These are phyloP conservation scores for Debaryomyces singareniensis DNA, from an alignment of 1,139 yeast species.

Conservation along the genomic window DNA sequence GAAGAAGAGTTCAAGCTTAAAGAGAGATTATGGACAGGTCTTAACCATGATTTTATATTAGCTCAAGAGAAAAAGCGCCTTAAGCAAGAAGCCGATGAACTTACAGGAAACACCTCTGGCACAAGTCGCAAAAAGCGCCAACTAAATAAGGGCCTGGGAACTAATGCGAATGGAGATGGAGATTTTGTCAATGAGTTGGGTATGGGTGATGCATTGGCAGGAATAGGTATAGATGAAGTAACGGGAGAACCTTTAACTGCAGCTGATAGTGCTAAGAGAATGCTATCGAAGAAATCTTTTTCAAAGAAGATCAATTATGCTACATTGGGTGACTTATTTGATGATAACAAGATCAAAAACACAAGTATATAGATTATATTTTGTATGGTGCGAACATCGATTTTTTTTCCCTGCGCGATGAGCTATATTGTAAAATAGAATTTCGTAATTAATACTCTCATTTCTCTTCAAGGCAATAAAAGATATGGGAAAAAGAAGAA, in stretches of 20 bases:
- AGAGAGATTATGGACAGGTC: slow-evolving; percentile 81
- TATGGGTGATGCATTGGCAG: slow-evolving; percentile 31
- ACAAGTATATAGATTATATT: slow-evolving; percentile 4
- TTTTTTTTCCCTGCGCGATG: slow-evolving; percentile 7
- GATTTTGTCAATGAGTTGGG: slow-evolving; percentile 25
- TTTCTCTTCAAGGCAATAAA: neutral
- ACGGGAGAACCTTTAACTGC: slow-evolving; percentile 47
- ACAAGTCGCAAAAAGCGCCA: slow-evolving; percentile 34
- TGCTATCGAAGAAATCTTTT: slow-evolving; percentile 63
- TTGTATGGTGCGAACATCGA: neutral
- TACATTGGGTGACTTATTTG: slow-evolving; percentile 62
- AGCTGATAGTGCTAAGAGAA: slow-evolving; percentile 67
- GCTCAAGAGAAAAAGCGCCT: slow-evolving; percentile 83
- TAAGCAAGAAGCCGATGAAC: slow-evolving; percentile 79
- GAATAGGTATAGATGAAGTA: slow-evolving; percentile 34
- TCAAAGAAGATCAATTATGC: slow-evolving; percentile 86
- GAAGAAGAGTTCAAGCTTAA: slow-evolving; percentile 65
- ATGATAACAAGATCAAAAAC: slow-evolving; percentile 6
- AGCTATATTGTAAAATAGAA: slow-evolving; percentile 3
- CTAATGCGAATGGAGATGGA: slow-evolving; percentile 9
- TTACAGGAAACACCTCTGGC: slow-evolving; percentile 66
- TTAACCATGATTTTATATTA: slow-evolving; percentile 77
- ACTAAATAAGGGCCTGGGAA: slow-evolving; percentile 17
- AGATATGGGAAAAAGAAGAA: slow-evolving; percentile 75
- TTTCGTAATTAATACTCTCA: neutral